Conservation (phyloP, 176 grass and related monocot genomes). For the Secale cereale region DNA sequence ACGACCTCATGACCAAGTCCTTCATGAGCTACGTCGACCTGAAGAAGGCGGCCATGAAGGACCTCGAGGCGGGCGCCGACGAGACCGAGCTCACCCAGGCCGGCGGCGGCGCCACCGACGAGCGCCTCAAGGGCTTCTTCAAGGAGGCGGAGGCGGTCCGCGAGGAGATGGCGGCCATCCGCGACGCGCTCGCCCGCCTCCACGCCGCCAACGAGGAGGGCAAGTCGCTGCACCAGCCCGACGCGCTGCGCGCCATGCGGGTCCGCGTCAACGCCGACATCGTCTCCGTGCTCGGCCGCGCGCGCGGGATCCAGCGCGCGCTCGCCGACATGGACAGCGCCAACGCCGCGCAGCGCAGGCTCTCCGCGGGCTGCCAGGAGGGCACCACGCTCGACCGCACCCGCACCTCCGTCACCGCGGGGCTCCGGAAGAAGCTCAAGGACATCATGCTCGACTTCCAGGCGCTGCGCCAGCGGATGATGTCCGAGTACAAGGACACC, state of each 20-base stretch:
- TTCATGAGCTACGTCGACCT: conserved; percentile 99
- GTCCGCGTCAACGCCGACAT: conserved; percentile 80
- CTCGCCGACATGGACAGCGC: conserved; percentile 80
- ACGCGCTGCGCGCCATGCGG: conserved; percentile 68
- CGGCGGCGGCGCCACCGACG: conserved; percentile 46
- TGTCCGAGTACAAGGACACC: conserved; percentile 91
- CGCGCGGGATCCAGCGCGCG: conserved; percentile 60
- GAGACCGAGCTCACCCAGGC: conserved; percentile 41
- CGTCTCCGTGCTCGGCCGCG: conserved; percentile 52
- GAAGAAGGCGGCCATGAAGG: conserved; percentile 95
- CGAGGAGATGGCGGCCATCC: conserved; percentile 86
- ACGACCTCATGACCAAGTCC: conserved; percentile 99
- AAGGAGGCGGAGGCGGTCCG: conserved; percentile 72
- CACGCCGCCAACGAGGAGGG: conserved; percentile 89
- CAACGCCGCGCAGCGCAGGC: conserved; percentile 65
- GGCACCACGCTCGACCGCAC: conserved; percentile 91
- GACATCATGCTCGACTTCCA: conserved; percentile 99
- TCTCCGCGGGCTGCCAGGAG: conserved; percentile 65
- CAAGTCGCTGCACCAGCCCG: conserved; percentile 70
- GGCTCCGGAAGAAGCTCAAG: conserved; percentile 79
- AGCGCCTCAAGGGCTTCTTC: conserved; percentile 75
- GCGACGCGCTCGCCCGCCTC: conserved; percentile 64
- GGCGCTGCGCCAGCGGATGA: conserved; percentile 79
- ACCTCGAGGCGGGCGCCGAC: conserved; percentile 58
- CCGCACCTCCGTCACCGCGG: conserved; percentile 75